A percentile compares a stretch with the other conserved stretches of the same genome.
Conservation (phyloP, 2,329 filamentous ascomycete genomes). For the Diplocarpon mali region DNA sequence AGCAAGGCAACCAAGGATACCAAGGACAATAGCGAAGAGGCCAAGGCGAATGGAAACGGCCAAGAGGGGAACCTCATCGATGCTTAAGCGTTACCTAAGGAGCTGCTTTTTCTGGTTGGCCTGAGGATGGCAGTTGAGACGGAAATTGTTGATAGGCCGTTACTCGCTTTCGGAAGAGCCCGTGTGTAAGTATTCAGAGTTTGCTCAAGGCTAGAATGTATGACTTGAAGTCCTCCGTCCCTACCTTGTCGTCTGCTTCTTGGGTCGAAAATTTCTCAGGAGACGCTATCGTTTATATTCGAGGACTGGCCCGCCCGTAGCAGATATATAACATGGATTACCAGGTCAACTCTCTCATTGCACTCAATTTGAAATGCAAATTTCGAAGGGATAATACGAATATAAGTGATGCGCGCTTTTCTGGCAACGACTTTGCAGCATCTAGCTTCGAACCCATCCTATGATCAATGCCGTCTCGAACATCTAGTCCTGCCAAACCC, state of each 20-base stretch:
- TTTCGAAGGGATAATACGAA: no score
- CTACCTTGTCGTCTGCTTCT: not conserved
- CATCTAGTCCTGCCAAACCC: no score
- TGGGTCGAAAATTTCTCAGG: no score
- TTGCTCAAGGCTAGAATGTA: conserved; percentile 16
- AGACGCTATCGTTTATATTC: no score
- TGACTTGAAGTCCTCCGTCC: conserved; percentile 8
- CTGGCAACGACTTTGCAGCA: no score
- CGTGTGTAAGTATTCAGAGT: conserved; percentile 16
- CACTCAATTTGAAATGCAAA: no score
- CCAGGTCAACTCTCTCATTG: no score
- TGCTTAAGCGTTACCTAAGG: conserved; percentile 30
- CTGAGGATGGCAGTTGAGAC: not conserved
- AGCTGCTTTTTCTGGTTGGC: conserved; percentile 6
- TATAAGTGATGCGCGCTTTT: no score
- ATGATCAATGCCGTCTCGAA: no score
- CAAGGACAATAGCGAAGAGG: conserved; percentile 29
- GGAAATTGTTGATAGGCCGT: conserved; percentile 12
- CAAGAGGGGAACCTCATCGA: conserved; percentile 51
- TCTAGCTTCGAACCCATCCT: no score
- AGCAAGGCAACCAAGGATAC: conserved; percentile 40
- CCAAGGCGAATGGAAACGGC: conserved; percentile 30
- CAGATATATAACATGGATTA: no score
- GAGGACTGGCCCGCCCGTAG: no score
- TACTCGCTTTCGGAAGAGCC: conserved; percentile 5